phyloP scores from a whole-genome alignment of 495 filamentous ascomycete species.

The Neurospora sp. region DNA sequence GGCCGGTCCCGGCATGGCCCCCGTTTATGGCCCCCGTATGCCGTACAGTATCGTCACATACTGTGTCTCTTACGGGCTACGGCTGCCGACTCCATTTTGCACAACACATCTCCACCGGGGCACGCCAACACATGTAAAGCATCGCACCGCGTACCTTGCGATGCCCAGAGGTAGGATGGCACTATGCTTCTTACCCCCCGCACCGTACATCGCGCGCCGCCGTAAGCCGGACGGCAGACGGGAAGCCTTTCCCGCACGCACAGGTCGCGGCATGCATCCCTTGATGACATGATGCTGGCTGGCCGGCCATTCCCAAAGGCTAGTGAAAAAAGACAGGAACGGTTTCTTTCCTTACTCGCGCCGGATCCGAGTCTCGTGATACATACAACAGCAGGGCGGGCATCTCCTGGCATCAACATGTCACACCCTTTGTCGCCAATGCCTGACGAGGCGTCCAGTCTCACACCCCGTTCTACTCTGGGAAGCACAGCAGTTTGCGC shows the following conservation, averaged over 20 bases:
- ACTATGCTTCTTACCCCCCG: not conserved
- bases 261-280: not conserved
- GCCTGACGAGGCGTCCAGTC: not conserved
- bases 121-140: not conserved
- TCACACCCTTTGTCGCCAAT: not conserved
- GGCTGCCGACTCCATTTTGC: not conserved
- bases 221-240: not conserved
- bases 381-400: not conserved
- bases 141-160: not conserved
- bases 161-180: not conserved
- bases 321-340: not conserved
- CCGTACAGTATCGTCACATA: not conserved
- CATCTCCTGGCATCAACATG: not conserved
- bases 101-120: not conserved
- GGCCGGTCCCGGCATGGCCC: not conserved
- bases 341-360: not conserved
- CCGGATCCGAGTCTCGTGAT: not conserved
- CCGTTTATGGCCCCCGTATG: not conserved
- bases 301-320: not conserved
- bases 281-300: not conserved
- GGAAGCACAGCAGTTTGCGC: not conserved
- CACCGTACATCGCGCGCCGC: not conserved
- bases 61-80: not conserved
- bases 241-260: not conserved
- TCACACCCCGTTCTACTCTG: not conserved